Percentiles rank a stretch among this genome's conserved stretches.
These are phyloP conservation scores for Syzygium jambos DNA, from an alignment of 345 rosid species.

Conservation along the genomic window DNA sequence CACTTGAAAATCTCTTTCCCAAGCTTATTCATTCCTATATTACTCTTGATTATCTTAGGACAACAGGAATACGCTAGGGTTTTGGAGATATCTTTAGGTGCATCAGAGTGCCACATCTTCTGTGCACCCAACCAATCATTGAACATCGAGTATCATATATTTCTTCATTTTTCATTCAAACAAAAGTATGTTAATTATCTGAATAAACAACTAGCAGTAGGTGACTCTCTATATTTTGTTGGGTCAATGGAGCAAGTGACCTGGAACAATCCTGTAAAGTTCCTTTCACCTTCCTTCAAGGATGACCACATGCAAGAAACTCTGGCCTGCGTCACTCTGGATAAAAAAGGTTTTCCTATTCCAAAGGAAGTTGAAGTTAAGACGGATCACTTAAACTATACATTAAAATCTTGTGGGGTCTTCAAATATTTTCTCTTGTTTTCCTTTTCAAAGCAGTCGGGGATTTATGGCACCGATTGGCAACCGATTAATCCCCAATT, in stretches of 20 bases:
- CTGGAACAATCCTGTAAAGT: neutral
- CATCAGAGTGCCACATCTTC: neutral
- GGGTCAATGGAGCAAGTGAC: neutral
- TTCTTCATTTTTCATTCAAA: too few relatives aligned
- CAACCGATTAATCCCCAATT: neutral
- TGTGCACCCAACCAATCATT: neutral
- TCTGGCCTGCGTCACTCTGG: too few relatives aligned
- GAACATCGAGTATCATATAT: neutral
- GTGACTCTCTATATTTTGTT: neutral
- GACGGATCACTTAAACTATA: neutral
- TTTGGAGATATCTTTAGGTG: neutral
- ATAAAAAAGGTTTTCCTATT: too few relatives aligned
- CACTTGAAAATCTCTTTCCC: neutral
- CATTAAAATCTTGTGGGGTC: neutral
- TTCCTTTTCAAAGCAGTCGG: neutral
- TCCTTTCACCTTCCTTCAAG: neutral
- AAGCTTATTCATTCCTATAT: neutral
- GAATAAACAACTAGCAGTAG: neutral
- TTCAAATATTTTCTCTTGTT: neutral
- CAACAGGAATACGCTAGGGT: neutral
- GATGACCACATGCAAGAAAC: neutral
- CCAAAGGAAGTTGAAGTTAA: too few relatives aligned
- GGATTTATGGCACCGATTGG: neutral
- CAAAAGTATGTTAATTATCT: neutral
- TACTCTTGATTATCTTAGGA: neutral